A percentile compares a stretch with the other conserved stretches of the same genome.
These are phyloP conservation scores for Paramecium sonneborni DNA, from an alignment of 73 alveolate species.

Conservation along the genomic window DNA sequence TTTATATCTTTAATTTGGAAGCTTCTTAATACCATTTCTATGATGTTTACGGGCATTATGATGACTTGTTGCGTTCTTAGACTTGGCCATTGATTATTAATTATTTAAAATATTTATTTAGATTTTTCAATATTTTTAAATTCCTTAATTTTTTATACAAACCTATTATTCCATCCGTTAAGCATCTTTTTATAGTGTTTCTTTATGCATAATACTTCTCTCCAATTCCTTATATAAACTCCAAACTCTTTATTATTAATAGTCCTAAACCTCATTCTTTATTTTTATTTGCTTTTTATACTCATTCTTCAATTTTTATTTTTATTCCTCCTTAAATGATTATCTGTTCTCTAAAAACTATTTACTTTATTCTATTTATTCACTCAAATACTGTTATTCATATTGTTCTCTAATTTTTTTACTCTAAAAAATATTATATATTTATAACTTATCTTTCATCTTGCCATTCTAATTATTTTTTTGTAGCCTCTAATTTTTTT, in stretches of 20 bases:
- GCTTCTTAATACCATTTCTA: constrained; percentile 33
- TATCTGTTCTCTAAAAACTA: background rate
- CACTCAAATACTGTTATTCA: background rate
- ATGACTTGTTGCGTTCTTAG: constrained; percentile 49
- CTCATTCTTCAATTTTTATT: background rate
- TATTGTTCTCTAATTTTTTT: background rate
- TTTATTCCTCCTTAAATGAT: background rate
- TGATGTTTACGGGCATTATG: constrained; percentile 46
- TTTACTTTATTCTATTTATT: background rate
- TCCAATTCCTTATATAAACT: background rate
- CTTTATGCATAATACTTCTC: background rate
- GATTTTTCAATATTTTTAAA: constrained; percentile 26
- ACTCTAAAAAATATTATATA: background rate
- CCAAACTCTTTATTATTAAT: background rate
- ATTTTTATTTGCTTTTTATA: background rate
- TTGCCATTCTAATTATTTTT: background rate
- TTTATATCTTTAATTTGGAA: constrained; percentile 15
- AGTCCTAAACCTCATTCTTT: background rate
- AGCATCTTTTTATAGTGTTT: background rate
- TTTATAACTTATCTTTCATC: background rate
- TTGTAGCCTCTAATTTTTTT: background rate
- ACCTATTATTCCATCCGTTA: background rate
- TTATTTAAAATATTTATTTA: constrained; percentile 28
- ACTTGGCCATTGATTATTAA: constrained; percentile 55
- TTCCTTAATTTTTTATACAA: constrained; percentile 8